Conservation (phyloP, 306 rosid genomes). For the Fragaria nilgerrensis region DNA sequence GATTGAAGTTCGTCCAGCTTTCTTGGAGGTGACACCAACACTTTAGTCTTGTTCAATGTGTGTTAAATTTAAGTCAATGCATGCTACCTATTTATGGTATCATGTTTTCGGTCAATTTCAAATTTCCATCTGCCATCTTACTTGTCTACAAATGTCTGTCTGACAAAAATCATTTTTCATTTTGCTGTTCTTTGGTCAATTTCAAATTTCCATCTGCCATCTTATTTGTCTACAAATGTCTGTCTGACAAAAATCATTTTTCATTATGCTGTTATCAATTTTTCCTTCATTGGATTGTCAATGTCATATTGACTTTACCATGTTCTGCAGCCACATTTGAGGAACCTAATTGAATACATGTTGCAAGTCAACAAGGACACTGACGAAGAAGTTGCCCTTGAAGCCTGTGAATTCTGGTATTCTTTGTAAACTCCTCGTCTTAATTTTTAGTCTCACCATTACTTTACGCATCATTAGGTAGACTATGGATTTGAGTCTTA, state of each 20-base stretch:
- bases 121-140: not conserved
- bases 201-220: not conserved
- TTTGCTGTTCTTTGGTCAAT: not conserved
- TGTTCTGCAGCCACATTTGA: slow-evolving; percentile 79
- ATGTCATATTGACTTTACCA: slow-evolving; percentile 14
- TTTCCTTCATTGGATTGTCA: not conserved
- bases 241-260: not conserved
- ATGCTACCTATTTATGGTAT: not conserved
- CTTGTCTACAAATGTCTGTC: not conserved
- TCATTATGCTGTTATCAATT: slow-evolving; percentile 13
- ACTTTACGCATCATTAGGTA: slow-evolving; percentile 12
- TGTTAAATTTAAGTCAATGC: not conserved
- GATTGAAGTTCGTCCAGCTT: slow-evolving; percentile 85
- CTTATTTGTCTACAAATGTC: not conserved
- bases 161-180: not conserved
- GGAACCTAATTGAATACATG: slow-evolving; percentile 88
- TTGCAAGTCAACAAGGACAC: slow-evolving; percentile 92
- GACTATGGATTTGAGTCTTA: slow-evolving; percentile 21
- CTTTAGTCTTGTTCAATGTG: slow-evolving; percentile 6
- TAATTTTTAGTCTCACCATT: slow-evolving; percentile 14
- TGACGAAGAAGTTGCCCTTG: slow-evolving; percentile 97
- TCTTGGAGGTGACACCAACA: slow-evolving; percentile 73
- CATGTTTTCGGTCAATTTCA: not conserved
- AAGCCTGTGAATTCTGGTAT: slow-evolving; percentile 99
- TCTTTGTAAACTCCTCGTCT: slow-evolving; percentile 6